Conservation (phyloP, 225 moss, liverwort and hornwort species). For the Straminergon stramineum region DNA sequence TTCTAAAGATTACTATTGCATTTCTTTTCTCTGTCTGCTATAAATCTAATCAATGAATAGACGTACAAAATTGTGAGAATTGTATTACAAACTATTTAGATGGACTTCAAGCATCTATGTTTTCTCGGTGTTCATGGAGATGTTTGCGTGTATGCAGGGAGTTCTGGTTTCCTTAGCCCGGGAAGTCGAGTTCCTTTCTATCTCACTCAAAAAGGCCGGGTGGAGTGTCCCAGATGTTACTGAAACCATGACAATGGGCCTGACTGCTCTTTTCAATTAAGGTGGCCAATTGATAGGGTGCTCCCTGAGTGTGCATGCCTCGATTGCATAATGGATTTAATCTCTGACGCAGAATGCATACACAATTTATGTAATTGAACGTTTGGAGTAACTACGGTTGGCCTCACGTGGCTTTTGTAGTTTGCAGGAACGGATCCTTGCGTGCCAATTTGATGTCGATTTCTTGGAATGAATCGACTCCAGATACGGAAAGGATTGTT, state of each 20-base stretch:
- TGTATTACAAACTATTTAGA: background rate
- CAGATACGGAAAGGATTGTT: background rate
- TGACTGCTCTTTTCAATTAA: constrained; percentile 16
- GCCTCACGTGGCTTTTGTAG: background rate
- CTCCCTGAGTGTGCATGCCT: background rate
- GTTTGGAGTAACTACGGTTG: background rate
- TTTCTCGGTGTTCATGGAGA: constrained; percentile 1
- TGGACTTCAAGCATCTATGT: background rate
- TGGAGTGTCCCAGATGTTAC: constrained; percentile 84
- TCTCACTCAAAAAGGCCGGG: constrained; percentile 66
- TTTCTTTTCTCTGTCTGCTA: background rate
- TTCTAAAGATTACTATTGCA: background rate
- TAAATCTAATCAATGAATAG: background rate
- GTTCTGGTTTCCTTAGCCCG: constrained; percentile 55
- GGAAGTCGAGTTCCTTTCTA: constrained; percentile 62
- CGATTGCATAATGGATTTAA: background rate
- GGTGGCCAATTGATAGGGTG: background rate
- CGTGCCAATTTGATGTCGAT: background rate
- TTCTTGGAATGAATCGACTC: background rate
- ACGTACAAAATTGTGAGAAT: background rate
- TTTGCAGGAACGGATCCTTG: background rate
- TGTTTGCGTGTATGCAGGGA: constrained; percentile 34
- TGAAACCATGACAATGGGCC: constrained; percentile 53
- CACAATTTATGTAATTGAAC: background rate
- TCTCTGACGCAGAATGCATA: background rate